Percentiles rank a stretch among this genome's conserved stretches.
These are phyloP conservation scores for Monilinia polystroma DNA, from an alignment of 2,329 filamentous ascomycete genomes.

Conservation along the genomic window DNA sequence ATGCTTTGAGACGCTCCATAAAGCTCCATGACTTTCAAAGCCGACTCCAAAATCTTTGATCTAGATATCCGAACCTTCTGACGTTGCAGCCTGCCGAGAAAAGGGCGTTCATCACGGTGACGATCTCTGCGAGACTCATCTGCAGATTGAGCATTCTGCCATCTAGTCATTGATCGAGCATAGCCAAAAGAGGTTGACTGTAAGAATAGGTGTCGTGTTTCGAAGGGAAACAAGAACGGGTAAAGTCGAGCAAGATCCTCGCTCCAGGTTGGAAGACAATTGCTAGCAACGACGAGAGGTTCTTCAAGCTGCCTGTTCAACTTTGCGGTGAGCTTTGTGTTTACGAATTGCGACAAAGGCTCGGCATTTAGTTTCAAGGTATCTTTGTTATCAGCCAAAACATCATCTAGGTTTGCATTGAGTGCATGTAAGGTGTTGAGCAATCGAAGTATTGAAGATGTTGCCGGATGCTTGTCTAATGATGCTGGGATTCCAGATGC, in stretches of 20 bases:
- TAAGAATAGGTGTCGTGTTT: constrained; percentile 93
- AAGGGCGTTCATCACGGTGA: constrained; percentile 82
- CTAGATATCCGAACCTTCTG: constrained; percentile 98
- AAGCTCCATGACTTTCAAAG: constrained; percentile 97
- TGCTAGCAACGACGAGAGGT: constrained; percentile 93
- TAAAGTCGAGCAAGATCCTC: constrained; percentile 92
- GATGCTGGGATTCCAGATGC: constrained; percentile 70
- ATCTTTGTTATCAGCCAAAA: constrained; percentile 75
- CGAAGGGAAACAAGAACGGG: constrained; percentile 96
- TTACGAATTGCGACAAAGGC: constrained; percentile 91
- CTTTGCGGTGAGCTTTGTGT: constrained; percentile 97
- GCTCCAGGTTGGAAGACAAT: constrained; percentile 92
- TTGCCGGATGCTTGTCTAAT: constrained; percentile 77
- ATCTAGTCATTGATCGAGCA: constrained; percentile 92
- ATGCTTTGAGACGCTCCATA: constrained; percentile 97
- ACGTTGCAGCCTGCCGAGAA: constrained; percentile 85
- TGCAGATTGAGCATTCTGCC: constrained; percentile 86
- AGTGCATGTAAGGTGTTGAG: constrained; percentile 89
- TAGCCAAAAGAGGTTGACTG: constrained; percentile 99
- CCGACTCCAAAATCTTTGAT: constrained; percentile 91
- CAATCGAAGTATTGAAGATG: constrained; percentile 81
- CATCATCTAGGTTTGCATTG: constrained; percentile 90
- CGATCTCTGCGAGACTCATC: constrained; percentile 81
- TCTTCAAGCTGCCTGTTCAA: constrained; percentile 96
- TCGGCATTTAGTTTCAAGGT: constrained; percentile 72